Base-by-base conservation (phyloP, 768 basidiomycete genomes). In the Leccinellum rugosiceps region DNA sequence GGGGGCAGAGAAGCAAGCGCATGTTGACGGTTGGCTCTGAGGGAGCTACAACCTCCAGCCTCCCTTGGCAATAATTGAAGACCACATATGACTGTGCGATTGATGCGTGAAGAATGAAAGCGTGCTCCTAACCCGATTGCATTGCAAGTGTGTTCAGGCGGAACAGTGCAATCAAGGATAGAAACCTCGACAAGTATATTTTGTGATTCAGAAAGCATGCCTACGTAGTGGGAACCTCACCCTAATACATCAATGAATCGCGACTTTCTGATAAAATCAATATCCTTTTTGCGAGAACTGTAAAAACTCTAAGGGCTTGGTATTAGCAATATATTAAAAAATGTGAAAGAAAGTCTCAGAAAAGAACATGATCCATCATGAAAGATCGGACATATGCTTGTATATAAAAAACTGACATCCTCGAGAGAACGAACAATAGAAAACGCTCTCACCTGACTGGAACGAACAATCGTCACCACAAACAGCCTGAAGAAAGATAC, bases 361-460 rank as follows among this genome's bases (percentile, higher is more conserved):
- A 65, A 70, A 75, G 72, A 75, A 73, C 19, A 55, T 68, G 76
- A 72, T 85, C 84, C 84, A 75, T 80, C 82, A 86, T 78, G 59
- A n/a, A 72, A 54, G 62, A 65, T 86, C 82, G 82, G 85, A 86
- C 84, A 86, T 86, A 87, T 87, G 85, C 85, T 87, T 87, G 85
- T 86, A 76, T 74, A 70, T 70, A 51, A 67, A 51, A 67, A 50
- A 61, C 69, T 65, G 73, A 73, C 82, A 86, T 86, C 85, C 72
- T 76, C 23, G 78, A 56, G 11, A 57, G 41, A 52, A 44, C 26
- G 52, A 3, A 30, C n/a, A 21, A 17, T 17, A n/a, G 21, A 51
- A 57, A 9, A 21, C 4, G 15, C 50, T 38, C 67, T 62, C 60
- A 58, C 54, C 55, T 56, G 9, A 28, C 17, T 38, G 3, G 35